These are phyloP conservation scores for Kockovaella imperatae DNA, from an alignment of 768 basidiomycete genomes.

Conservation along the genomic window DNA sequence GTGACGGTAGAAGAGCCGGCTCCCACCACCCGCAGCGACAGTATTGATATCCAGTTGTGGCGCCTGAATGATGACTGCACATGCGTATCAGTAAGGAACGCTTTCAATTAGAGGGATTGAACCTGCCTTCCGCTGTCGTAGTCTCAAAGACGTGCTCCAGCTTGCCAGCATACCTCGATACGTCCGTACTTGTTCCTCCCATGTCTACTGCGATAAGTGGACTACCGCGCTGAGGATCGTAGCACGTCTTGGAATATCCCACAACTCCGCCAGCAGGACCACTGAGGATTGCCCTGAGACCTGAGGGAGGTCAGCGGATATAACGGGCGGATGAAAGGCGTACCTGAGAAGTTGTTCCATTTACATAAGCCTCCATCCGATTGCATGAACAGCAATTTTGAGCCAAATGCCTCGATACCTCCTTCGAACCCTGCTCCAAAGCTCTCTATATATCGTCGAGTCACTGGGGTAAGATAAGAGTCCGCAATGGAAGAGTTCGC, in stretches of 20 bases:
- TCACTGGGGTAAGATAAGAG: slow-evolving; percentile 38
- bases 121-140: slow-evolving; percentile 26
- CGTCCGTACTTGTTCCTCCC: slow-evolving; percentile 78
- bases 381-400: slow-evolving; percentile 63
- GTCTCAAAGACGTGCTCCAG: slow-evolving; percentile 65
- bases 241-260: slow-evolving; percentile 80
- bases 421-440: slow-evolving; percentile 33
- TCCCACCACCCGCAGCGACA: slow-evolving; percentile 72
- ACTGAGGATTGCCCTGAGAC: slow-evolving; percentile 84
- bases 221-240: slow-evolving; percentile 67
- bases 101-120: neutral
- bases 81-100: neutral
- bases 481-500: slow-evolving; percentile 34
- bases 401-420: slow-evolving; percentile 15
- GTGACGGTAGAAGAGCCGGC: slow-evolving; percentile 77
- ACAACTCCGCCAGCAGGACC: slow-evolving; percentile 90
- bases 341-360: slow-evolving; percentile 66
- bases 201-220: slow-evolving; percentile 74
- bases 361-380: slow-evolving; percentile 56
- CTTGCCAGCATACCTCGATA: slow-evolving; percentile 81
- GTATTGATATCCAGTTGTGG: slow-evolving; percentile 41
- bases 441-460: slow-evolving; percentile 27
- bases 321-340: too few relatives aligned
- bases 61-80: slow-evolving; percentile 47
- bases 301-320: too few relatives aligned